phyloP scores from a whole-genome alignment of 768 basidiomycete species.

The Mycena crocata region DNA sequence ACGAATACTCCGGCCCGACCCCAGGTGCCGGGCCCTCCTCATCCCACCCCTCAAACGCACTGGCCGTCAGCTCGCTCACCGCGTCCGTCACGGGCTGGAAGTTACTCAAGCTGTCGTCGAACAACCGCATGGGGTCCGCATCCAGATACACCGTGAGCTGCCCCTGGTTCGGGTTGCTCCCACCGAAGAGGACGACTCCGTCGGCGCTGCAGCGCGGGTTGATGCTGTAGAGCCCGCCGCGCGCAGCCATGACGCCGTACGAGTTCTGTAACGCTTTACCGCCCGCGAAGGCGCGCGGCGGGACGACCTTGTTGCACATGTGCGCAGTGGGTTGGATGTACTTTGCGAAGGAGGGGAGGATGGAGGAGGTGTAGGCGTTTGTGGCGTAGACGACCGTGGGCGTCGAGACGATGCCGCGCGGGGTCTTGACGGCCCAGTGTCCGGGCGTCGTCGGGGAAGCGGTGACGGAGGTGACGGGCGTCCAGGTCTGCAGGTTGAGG shows the following conservation, averaged over 20 bases:
- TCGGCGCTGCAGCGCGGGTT: slow-evolving; percentile 33
- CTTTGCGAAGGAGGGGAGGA: slow-evolving; percentile 55
- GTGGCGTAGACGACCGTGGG: slow-evolving; percentile 64
- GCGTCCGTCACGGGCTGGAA: slow-evolving; percentile 34
- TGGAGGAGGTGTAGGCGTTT: slow-evolving; percentile 61
- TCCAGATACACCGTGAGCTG: slow-evolving; percentile 29
- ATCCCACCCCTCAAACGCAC: slow-evolving; percentile 33
- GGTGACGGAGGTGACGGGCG: slow-evolving; percentile 53
- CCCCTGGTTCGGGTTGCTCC: slow-evolving; percentile 28
- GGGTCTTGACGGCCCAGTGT: slow-evolving; percentile 55
- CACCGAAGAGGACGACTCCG: slow-evolving; percentile 35
- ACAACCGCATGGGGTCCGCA: slow-evolving; percentile 23
- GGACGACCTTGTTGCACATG: slow-evolving; percentile 37
- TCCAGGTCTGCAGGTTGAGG: slow-evolving; percentile 57
- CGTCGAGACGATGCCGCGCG: slow-evolving; percentile 53
- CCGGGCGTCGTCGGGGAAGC: slow-evolving; percentile 36
- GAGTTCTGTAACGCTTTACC: slow-evolving; percentile 33
- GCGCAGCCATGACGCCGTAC: slow-evolving; percentile 29
- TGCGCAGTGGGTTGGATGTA: slow-evolving; percentile 39
- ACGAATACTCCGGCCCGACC: slow-evolving; percentile 30
- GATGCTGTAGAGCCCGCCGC: slow-evolving; percentile 28
- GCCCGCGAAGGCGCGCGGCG: slow-evolving; percentile 31
- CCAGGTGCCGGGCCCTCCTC: slow-evolving; percentile 25
- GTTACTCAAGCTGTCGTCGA: slow-evolving; percentile 33
- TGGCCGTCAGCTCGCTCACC: slow-evolving; percentile 25